These are phyloP conservation scores for Pythium myriotylum DNA, from an alignment of 352 stramenopile species.

Conservation along the genomic window DNA sequence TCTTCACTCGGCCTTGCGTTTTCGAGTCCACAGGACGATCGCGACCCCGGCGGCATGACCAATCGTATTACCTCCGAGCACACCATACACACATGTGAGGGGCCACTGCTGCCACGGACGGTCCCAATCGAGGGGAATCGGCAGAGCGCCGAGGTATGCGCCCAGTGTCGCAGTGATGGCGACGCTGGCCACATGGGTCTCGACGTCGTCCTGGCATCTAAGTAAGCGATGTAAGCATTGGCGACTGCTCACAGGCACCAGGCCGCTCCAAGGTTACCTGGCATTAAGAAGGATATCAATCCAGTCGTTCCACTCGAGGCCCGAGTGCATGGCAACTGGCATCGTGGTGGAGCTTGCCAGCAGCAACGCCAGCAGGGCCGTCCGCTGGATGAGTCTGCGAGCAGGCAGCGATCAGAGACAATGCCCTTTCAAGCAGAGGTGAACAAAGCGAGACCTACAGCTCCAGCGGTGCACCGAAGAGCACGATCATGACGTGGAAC, in stretches of 20 bases:
- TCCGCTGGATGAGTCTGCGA: slow-evolving; percentile 61
- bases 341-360: slow-evolving; percentile 51
- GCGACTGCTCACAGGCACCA: too few species aligned
- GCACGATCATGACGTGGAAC: slow-evolving; percentile 64
- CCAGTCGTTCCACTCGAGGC: slow-evolving; percentile 39
- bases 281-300: slow-evolving; percentile 59
- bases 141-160: slow-evolving; percentile 71
- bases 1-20: slow-evolving; percentile 25
- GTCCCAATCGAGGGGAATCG: slow-evolving; percentile 88
- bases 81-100: slow-evolving; percentile 80
- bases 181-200: slow-evolving; percentile 56
- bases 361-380: slow-evolving; percentile 60
- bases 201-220: slow-evolving; percentile 44
- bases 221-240: too few species aligned
- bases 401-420: not conserved
- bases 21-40: slow-evolving; percentile 21
- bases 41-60: slow-evolving; percentile 32
- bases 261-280: slow-evolving; percentile 33
- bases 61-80: slow-evolving; percentile 47
- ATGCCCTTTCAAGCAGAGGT: too few species aligned
- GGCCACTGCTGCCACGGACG: slow-evolving; percentile 91
- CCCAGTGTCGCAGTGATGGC: slow-evolving; percentile 62
- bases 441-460: slow-evolving; percentile 38
- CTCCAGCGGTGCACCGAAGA: slow-evolving; percentile 75
- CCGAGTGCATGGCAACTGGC: slow-evolving; percentile 48